phyloP scores from a whole-genome alignment of 2,329 filamentous ascomycete genomes.

The Geosmithia putterillii region DNA sequence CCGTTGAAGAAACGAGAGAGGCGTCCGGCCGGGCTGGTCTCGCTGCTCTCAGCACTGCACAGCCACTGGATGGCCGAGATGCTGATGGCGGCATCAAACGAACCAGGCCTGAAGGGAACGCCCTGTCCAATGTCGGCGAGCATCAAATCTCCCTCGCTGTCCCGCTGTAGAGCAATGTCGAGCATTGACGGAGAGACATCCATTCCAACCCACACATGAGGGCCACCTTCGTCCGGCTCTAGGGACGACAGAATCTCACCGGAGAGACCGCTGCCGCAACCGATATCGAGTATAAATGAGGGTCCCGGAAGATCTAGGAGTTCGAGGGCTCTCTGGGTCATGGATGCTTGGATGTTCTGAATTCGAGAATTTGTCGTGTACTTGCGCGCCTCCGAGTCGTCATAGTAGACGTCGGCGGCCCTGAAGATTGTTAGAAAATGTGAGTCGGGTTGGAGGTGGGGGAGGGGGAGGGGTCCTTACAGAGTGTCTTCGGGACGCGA shows the following conservation, averaged over 20 bases:
- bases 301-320: slow-evolving; percentile 71
- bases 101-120: slow-evolving; percentile 81
- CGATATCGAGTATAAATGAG: slow-evolving; percentile 89
- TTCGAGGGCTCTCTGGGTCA: slow-evolving; percentile 88
- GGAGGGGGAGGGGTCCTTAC: slow-evolving; percentile 33
- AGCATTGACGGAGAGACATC: slow-evolving; percentile 94
- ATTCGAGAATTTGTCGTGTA: slow-evolving; percentile 96
- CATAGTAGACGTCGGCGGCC: slow-evolving; percentile 93
- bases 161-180: slow-evolving; percentile 82
- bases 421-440: slow-evolving; percentile 27
- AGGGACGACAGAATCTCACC: slow-evolving; percentile 84
- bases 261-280: slow-evolving; percentile 87
- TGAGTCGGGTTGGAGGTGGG: slow-evolving; percentile 3
- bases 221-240: slow-evolving; percentile 58
- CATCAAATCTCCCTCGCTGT: slow-evolving; percentile 87
- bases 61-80: slow-evolving; percentile 98
- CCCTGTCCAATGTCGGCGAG: slow-evolving; percentile 93
- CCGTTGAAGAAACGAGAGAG: slow-evolving; percentile 85
- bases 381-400: slow-evolving; percentile 89
- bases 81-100: slow-evolving; percentile 88
- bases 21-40: slow-evolving; percentile 68
- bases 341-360: slow-evolving; percentile 84
- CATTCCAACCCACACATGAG: slow-evolving; percentile 95
- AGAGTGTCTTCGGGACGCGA: slow-evolving; percentile 93
- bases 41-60: slow-evolving; percentile 85